These are phyloP conservation scores for Schizophyllum amplum DNA, from an alignment of 1,284 basidiomycete genomes.

Conservation along the genomic window DNA sequence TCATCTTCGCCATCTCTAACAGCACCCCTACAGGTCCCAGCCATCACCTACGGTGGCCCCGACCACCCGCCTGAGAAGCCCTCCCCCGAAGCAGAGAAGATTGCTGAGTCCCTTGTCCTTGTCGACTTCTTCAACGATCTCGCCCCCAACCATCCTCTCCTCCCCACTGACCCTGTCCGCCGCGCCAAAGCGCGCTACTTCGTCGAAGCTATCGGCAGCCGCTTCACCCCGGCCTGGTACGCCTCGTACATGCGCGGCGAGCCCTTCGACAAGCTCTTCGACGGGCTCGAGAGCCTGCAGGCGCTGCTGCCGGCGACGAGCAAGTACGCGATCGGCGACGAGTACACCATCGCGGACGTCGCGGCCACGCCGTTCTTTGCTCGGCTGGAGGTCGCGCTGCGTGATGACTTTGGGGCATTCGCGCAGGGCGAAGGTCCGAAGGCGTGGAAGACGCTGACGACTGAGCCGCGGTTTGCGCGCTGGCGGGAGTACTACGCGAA, in stretches of 20 bases:
- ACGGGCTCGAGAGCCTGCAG: slow-evolving; percentile 34
- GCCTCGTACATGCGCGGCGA: slow-evolving; percentile 33
- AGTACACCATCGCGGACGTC: slow-evolving; percentile 48
- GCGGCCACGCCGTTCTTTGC: slow-evolving; percentile 43
- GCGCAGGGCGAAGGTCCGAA: slow-evolving; percentile 34
- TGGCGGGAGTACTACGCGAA: slow-evolving; percentile 33
- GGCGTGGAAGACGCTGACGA: slow-evolving; percentile 28
- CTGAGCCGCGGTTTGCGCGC: slow-evolving; percentile 31
- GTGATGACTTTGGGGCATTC: slow-evolving; percentile 38
- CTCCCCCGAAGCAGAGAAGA: slow-evolving; percentile 46
- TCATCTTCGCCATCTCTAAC: not conserved
- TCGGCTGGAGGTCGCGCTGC: slow-evolving; percentile 29
- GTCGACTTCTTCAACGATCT: slow-evolving; percentile 57
- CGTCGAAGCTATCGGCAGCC: slow-evolving; percentile 41
- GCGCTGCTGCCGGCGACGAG: slow-evolving; percentile 23
- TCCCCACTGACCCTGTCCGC: slow-evolving; percentile 44
- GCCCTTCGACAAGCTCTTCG: slow-evolving; percentile 29
- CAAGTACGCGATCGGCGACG: slow-evolving; percentile 32
- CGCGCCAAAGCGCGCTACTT: slow-evolving; percentile 55
- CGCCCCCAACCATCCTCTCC: slow-evolving; percentile 34
- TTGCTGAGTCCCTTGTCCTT: slow-evolving; percentile 55
- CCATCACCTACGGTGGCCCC: slow-evolving; percentile 45
- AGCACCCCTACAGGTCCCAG: slow-evolving; percentile 2
- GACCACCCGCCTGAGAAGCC: slow-evolving; percentile 40
- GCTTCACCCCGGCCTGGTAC: slow-evolving; percentile 29